Conservation (phyloP, 352 stramenopile genomes). For the Phytophthora litchii region DNA sequence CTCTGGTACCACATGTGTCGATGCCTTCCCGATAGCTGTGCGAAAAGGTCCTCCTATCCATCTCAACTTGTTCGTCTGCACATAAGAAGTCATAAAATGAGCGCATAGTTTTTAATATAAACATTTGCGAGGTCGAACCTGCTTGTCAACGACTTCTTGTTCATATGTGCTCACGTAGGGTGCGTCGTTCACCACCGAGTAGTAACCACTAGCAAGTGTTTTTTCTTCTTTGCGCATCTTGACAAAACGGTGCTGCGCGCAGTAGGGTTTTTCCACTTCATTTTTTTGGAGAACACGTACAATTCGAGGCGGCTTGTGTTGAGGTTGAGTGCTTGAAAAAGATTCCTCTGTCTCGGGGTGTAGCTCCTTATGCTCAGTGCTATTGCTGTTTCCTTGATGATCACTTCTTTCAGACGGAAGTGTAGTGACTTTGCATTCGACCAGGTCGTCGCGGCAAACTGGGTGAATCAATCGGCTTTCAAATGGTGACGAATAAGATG, state of each 20-base stretch:
- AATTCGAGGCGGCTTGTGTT: slow-evolving; percentile 31
- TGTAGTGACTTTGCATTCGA: slow-evolving; percentile 9
- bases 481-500: slow-evolving; percentile 41
- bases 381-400: slow-evolving; percentile 5
- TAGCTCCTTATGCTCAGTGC: slow-evolving; percentile 13
- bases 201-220: slow-evolving; percentile 46
- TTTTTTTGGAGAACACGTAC: slow-evolving; percentile 70
- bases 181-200: slow-evolving; percentile 83
- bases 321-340: neutral
- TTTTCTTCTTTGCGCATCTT: slow-evolving; percentile 46
- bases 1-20: slow-evolving; percentile 48
- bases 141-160: slow-evolving; percentile 53
- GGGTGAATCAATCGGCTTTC: slow-evolving; percentile 9
- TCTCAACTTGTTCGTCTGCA: slow-evolving; percentile 62
- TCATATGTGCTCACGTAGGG: slow-evolving; percentile 65
- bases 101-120: neutral
- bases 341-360: slow-evolving; percentile 23
- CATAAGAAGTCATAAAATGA: neutral
- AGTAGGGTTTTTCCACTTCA: slow-evolving; percentile 74
- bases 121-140: slow-evolving; percentile 33
- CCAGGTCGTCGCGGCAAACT: neutral
- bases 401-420: slow-evolving; percentile 13
- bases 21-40: slow-evolving; percentile 66
- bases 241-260: slow-evolving; percentile 61
- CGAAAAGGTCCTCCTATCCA: slow-evolving; percentile 80